Conservation (phyloP, 345 rosid species). For the Psidium friedrichsthalianum region DNA sequence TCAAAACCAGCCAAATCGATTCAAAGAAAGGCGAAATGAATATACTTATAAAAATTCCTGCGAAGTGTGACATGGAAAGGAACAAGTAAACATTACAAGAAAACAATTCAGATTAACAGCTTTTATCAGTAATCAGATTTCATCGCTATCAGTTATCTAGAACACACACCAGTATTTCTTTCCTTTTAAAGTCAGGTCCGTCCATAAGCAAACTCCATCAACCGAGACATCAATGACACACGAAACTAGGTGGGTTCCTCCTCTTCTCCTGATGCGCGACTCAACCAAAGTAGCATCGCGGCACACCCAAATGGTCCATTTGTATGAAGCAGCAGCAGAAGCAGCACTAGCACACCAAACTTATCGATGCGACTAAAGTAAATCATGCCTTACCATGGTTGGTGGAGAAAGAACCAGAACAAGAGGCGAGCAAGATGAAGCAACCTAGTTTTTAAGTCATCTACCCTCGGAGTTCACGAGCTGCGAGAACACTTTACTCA, state of each 20-base stretch:
- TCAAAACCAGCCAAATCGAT: background rate
- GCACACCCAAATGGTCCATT: background rate
- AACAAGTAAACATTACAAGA: background rate
- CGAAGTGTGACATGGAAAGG: background rate
- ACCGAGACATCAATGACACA: background rate
- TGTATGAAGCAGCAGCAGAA: background rate
- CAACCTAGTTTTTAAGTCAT: background rate
- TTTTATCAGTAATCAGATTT: background rate
- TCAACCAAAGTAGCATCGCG: background rate
- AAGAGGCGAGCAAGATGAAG: background rate
- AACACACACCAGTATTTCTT: background rate
- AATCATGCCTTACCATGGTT: background rate
- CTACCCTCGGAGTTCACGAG: no score
- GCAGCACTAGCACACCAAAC: background rate
- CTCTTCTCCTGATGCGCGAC: background rate
- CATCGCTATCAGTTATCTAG: background rate
- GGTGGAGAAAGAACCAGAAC: background rate
- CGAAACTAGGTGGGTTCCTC: background rate
- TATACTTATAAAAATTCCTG: background rate
- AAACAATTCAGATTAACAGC: background rate
- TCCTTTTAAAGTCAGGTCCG: background rate
- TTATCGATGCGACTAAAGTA: background rate
- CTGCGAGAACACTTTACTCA: no score
- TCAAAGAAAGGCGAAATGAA: background rate
- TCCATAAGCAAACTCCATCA: background rate